Evolutionary conservation across 1,284 basidiomycete genomes (phyloP), one percentile per base, ranked within the genome.

Genomic region (Pholiota adiposa): DNA sequence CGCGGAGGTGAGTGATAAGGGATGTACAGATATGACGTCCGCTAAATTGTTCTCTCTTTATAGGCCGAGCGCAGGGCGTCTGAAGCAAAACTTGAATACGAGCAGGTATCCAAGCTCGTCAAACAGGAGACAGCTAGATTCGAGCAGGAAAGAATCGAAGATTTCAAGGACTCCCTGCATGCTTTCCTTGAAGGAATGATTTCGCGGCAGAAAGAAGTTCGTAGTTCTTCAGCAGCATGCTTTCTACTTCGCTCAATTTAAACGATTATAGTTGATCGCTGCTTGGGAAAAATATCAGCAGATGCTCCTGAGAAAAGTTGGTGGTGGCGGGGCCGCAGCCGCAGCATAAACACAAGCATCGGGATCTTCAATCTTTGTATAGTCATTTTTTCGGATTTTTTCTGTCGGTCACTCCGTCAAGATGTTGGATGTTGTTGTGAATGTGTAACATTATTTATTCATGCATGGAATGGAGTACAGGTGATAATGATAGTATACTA

Each of bases 71-170:
- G 93, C 57, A 85, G 88, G 31, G 88, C 90, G 3, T 75, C 92
- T 49, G 94, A 96, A 52, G 83, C 90, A 0, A 91, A 92, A 67
- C 85, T 88, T 55, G 93, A 97, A 63, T 99, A 94, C 70, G 95
- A 98, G 48, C 85, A 90, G 29, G 90, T 93, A 5, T 92, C 94
- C 27, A 89, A 89, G 65, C 79, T 97, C 25, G 90, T 96, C 69
- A 98, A 98, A 76, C 77, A 83, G 3, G 97, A 99, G 77, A 89
- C 97, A 69, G 88, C 87, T n/a, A 81, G 96, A 33, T 98, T 99
- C 71, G 97, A 99, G 76, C 84, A 89, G 69, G 96, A 98, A 75
- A 86, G 96, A 46, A 86, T 98, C 29, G 88, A 93, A 49, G 94
- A 97, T 70, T 94, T 97, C 73, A 94, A 93, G 71, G 78, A 82